A percentile compares a stretch with the other conserved stretches of the same genome.
phyloP scores from a whole-genome alignment of 176 grass and related monocot species.

The Carex littledalei region DNA sequence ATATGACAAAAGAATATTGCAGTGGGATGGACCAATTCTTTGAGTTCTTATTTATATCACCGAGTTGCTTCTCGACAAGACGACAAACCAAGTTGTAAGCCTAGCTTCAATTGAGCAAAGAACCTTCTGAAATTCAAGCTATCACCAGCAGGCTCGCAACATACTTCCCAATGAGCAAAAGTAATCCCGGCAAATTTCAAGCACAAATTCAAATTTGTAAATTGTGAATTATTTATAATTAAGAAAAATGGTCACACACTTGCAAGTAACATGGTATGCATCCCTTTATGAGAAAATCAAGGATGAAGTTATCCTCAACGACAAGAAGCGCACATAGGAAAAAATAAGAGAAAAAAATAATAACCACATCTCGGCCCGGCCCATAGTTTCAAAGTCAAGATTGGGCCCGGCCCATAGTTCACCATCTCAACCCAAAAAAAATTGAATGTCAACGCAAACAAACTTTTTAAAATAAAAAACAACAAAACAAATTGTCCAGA shows the following conservation, averaged over 20 bases:
- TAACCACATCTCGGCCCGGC: background rate
- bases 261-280: background rate
- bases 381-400: background rate
- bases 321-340: background rate
- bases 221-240: background rate
- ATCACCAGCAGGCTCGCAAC: background rate
- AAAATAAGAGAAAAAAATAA: background rate
- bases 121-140: background rate
- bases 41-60: background rate
- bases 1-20: background rate
- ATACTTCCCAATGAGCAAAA: background rate
- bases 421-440: too few species aligned
- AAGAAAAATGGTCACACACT: background rate
- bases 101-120: background rate
- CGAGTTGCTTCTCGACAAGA: background rate
- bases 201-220: background rate
- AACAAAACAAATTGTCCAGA: background rate
- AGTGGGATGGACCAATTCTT: background rate
- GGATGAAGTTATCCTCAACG: background rate
- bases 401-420: too few species aligned
- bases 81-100: background rate
- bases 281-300: background rate
- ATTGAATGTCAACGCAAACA: too few species aligned
- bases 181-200: background rate
- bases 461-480: too few species aligned